Evolutionary conservation across 805 yeast species (phyloP).

Genomic region (Lachancea sp.): DNA sequence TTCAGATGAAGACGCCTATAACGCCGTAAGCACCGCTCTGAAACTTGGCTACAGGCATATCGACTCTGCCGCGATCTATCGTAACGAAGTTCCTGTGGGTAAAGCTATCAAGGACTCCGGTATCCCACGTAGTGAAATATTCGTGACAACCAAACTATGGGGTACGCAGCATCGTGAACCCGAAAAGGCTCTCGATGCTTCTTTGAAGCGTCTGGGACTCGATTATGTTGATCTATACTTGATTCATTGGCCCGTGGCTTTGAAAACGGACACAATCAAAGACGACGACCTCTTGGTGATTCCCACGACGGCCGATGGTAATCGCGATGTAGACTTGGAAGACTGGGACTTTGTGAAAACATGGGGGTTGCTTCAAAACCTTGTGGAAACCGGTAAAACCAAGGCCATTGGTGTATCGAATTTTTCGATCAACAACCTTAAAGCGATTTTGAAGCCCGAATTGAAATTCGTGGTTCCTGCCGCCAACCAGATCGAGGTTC

Average conservation of each 20-base stretch:
- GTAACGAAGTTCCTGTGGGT: slow-evolving; percentile 62
- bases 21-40: slow-evolving; percentile 55
- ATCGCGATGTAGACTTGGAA: slow-evolving; percentile 31
- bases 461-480: slow-evolving; percentile 55
- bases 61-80: slow-evolving; percentile 67
- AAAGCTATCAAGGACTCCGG: slow-evolving; percentile 50
- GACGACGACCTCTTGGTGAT: slow-evolving; percentile 29
- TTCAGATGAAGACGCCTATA: slow-evolving; percentile 45
- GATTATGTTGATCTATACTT: slow-evolving; percentile 76
- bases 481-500: slow-evolving; percentile 69
- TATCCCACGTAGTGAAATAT: slow-evolving; percentile 56
- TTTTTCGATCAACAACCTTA: slow-evolving; percentile 49
- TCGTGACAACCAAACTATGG: slow-evolving; percentile 69
- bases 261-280: slow-evolving; percentile 37
- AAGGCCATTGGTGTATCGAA: slow-evolving; percentile 75
- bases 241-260: slow-evolving; percentile 76
- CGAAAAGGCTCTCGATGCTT: slow-evolving; percentile 46
- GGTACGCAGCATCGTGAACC: slow-evolving; percentile 45
- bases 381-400: slow-evolving; percentile 45
- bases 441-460: slow-evolving; percentile 43
- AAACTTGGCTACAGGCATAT: slow-evolving; percentile 66
- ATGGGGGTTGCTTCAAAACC: slow-evolving; percentile 57
- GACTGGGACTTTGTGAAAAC: slow-evolving; percentile 47
- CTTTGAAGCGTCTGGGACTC: slow-evolving; percentile 56
- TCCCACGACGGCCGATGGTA: slow-evolving; percentile 37